These are phyloP conservation scores for Hypholoma sublateritium DNA, from an alignment of 768 basidiomycete genomes.

Conservation along the genomic window DNA sequence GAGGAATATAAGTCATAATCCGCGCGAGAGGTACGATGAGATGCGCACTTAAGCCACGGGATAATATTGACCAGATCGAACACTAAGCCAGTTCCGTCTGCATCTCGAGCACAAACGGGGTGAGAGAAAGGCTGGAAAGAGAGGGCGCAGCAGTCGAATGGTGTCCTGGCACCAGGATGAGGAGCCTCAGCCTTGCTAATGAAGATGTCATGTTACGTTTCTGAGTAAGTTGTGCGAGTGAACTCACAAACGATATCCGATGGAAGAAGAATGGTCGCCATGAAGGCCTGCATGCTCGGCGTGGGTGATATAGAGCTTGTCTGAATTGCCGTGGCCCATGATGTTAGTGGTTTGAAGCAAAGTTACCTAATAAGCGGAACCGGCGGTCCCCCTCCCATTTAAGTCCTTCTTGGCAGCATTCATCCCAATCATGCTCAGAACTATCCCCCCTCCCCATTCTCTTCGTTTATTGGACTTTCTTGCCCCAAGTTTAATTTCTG, in stretches of 20 bases:
- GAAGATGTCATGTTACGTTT: conserved; percentile 11
- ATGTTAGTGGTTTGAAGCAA: conserved; percentile 13
- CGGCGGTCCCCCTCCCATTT: conserved; percentile 2
- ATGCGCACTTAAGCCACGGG: conserved; percentile 87
- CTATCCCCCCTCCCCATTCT: conserved; percentile 22
- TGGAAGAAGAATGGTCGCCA: conserved; percentile 80
- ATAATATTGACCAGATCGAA: conserved; percentile 93
- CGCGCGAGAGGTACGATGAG: background rate
- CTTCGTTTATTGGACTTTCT: conserved; percentile 43
- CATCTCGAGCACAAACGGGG: conserved; percentile 84
- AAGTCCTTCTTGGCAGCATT: background rate
- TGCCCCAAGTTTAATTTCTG: conserved; percentile 30
- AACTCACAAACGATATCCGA: conserved; percentile 67
- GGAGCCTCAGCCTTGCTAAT: conserved; percentile 67
- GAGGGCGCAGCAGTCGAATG: conserved; percentile 90
- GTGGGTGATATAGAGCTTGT: conserved; percentile 89
- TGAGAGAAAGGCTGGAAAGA: conserved; percentile 88
- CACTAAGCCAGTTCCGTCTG: conserved; percentile 76
- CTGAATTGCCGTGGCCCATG: conserved; percentile 87
- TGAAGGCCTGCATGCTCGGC: conserved; percentile 81
- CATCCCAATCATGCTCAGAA: conserved; percentile 13
- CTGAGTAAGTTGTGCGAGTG: conserved; percentile 5
- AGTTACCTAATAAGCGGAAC: conserved; percentile 12
- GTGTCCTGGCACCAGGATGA: conserved; percentile 64
- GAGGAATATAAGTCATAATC: conserved; percentile 6